These are phyloP conservation scores for Stentor roeselii DNA, from an alignment of 73 alveolate species.

Conservation along the genomic window DNA sequence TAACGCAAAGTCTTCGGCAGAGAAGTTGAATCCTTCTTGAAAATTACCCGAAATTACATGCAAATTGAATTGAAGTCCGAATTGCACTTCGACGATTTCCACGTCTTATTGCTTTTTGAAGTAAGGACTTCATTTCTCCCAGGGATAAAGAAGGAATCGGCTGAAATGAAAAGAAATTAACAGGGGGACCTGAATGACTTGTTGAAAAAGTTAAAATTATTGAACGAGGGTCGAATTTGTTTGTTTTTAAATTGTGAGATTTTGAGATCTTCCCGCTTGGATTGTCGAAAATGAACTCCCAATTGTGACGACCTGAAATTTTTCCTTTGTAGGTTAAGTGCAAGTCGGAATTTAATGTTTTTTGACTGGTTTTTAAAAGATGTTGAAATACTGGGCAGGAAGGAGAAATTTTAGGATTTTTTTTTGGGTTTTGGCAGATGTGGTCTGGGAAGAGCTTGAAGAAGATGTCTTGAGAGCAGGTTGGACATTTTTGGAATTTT, in stretches of 20 bases:
- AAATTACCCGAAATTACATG: neutral
- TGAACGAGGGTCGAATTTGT: neutral
- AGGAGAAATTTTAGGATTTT: too few relatives aligned
- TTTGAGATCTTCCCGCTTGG: neutral
- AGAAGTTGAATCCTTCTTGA: too few relatives aligned
- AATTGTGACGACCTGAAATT: neutral
- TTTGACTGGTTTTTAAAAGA: neutral
- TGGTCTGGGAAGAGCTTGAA: too few relatives aligned
- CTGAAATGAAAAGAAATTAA: neutral
- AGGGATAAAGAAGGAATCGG: neutral
- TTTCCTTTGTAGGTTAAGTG: neutral
- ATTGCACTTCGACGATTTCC: neutral
- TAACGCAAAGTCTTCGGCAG: constrained; percentile 13
- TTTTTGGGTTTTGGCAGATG: too few relatives aligned
- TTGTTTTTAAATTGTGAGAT: neutral
- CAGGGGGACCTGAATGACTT: neutral
- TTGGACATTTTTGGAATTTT: too few relatives aligned
- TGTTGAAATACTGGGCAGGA: too few relatives aligned
- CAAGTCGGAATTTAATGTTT: neutral
- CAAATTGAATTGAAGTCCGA: neutral
- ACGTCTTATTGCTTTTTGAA: neutral
- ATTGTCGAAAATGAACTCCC: neutral
- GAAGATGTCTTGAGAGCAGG: too few relatives aligned
- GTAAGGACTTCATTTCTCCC: neutral
- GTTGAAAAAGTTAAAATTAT: neutral